A percentile compares a stretch with the other conserved stretches of the same genome.
Conservation (phyloP, 306 rosid species). For the Medicago ruthenica region DNA sequence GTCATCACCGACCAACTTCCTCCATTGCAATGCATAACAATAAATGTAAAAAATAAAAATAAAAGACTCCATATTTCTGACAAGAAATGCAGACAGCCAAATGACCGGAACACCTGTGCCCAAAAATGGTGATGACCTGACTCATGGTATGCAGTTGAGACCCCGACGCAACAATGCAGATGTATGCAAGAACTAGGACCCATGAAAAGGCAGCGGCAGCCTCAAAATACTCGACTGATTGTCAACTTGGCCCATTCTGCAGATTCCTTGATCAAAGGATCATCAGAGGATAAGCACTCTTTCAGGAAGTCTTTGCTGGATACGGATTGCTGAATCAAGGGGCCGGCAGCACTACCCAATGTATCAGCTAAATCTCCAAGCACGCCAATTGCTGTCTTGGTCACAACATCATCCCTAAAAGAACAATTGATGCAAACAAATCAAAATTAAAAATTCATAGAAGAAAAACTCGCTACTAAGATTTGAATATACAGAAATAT, state of each 20-base stretch:
- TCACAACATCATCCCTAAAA: constrained; percentile 86
- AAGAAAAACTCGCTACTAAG: neutral
- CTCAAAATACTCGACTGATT: constrained; percentile 81
- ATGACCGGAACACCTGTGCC: constrained; percentile 60
- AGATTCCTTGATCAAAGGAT: constrained; percentile 81
- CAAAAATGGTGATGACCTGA: constrained; percentile 83
- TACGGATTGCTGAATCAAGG: constrained; percentile 80
- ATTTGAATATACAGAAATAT: constrained; percentile 1
- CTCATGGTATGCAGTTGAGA: constrained; percentile 80
- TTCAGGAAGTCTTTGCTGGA: constrained; percentile 86
- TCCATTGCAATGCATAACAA: constrained; percentile 65
- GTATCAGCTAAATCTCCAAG: constrained; percentile 96
- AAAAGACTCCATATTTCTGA: constrained; percentile 63
- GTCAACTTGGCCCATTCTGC: constrained; percentile 97
- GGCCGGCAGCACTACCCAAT: constrained; percentile 70
- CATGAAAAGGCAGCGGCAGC: constrained; percentile 43
- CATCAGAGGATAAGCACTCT: constrained; percentile 86
- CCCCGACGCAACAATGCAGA: constrained; percentile 77
- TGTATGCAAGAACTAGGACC: constrained; percentile 73
- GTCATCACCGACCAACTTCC: constrained; percentile 64
- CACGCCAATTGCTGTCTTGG: constrained; percentile 88
- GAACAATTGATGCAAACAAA: constrained; percentile 7
- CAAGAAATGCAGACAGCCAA: constrained; percentile 53
- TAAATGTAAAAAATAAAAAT: constrained; percentile 43
- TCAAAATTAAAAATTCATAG: constrained; percentile 11